These are phyloP conservation scores for Leucogyrophana mollusca DNA, from an alignment of 768 basidiomycete species.

Conservation along the genomic window DNA sequence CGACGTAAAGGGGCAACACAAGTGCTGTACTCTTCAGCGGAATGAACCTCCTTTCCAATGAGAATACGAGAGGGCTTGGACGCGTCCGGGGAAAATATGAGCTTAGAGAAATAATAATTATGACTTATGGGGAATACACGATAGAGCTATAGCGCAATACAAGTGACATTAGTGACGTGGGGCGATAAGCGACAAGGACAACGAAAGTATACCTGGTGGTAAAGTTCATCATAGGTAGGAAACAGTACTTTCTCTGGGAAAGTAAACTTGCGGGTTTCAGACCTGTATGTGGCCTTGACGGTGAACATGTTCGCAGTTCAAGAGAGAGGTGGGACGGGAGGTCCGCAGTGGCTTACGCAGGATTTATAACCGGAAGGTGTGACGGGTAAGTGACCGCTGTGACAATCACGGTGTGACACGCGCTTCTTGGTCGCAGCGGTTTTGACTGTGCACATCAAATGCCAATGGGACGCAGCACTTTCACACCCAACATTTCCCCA, in stretches of 20 bases:
- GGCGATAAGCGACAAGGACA: neutral
- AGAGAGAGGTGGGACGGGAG: conserved; percentile 11
- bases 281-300: conserved; percentile 74
- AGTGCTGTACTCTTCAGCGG: conserved; percentile 53
- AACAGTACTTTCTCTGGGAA: conserved; percentile 53
- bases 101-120: conserved; percentile 60
- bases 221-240: conserved; percentile 62
- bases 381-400: conserved; percentile 10
- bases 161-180: conserved; percentile 12
- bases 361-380: conserved; percentile 17
- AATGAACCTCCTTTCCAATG: conserved; percentile 59
- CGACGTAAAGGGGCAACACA: conserved; percentile 51
- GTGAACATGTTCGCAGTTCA: conserved; percentile 52
- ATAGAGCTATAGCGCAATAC: conserved; percentile 51
- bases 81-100: conserved; percentile 69
- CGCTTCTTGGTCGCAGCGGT: too few species aligned
- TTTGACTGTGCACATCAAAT: too few species aligned
- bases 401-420: neutral
- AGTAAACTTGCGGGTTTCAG: conserved; percentile 66
- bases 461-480: too few species aligned
- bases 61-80: conserved; percentile 54
- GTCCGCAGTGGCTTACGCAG: conserved; percentile 15
- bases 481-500: neutral
- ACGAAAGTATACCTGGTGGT: conserved; percentile 53
- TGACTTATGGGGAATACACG: conserved; percentile 66